Evolutionary conservation across 176 grass and related monocot genomes (phyloP).

Genomic region (Bothriochloa decipiens): DNA sequence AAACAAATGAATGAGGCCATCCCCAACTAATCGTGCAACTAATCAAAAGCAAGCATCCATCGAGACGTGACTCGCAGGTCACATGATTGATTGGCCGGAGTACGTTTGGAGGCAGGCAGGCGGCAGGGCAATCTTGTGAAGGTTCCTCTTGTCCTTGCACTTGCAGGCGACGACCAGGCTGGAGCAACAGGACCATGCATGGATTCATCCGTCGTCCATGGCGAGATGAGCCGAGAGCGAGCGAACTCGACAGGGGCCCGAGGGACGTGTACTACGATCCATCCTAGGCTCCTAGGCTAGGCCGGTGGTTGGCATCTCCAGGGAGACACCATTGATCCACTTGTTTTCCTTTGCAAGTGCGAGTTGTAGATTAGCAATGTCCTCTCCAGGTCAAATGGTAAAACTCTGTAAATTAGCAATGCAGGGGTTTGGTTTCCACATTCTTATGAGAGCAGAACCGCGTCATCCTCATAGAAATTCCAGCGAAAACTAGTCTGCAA

Average conservation of each 20-base stretch:
- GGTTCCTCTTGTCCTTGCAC: slow-evolving; percentile 42
- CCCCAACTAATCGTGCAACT: background rate
- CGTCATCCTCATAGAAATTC: too few species aligned
- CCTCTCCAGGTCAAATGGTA: background rate
- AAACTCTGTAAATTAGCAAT: background rate
- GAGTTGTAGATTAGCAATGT: background rate
- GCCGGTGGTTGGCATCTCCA: slow-evolving; percentile 17
- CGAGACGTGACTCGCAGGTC: slow-evolving; percentile 12
- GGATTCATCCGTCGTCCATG: background rate
- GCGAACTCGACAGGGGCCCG: slow-evolving; percentile 27
- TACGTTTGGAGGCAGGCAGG: background rate
- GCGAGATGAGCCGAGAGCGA: background rate
- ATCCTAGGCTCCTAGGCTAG: slow-evolving; percentile 5
- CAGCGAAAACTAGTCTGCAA: too few species aligned
- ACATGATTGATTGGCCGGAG: slow-evolving; percentile 4
- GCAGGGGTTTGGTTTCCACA: background rate
- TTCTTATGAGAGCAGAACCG: too few species aligned
- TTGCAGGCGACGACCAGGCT: slow-evolving; percentile 28
- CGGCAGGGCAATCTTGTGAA: slow-evolving; percentile 33
- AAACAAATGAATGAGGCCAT: background rate
- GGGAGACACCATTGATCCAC: background rate
- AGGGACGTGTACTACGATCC: slow-evolving; percentile 2
- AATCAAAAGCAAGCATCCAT: background rate
- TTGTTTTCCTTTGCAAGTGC: too few species aligned
- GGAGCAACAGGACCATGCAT: slow-evolving; percentile 43